Evolutionary conservation across 805 yeast species (phyloP), one percentile per base, ranked within the genome.

Genomic region (Diddensiella caesifluorescens): DNA sequence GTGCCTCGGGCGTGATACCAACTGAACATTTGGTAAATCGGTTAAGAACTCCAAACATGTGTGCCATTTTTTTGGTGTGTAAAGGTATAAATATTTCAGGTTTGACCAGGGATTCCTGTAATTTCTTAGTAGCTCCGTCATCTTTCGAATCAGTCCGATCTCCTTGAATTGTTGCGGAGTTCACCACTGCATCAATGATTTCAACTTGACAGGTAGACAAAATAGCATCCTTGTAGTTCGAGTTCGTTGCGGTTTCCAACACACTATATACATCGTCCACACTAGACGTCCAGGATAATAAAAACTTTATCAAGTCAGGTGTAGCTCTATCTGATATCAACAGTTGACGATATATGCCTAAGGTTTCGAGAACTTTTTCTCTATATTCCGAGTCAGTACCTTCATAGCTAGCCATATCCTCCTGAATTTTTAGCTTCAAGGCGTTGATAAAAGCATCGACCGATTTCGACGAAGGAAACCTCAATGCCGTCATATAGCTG

Each of bases 211-310:
- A 57, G n/a, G 35, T 33, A 6, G 43, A 35, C 20, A 50, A 47
- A 10, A 60, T 52, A 9, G 44, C 50, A n/a, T 33, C 35, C 7
- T 47, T 28, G 27, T 45, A 34, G 15, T 39, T 26, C 2, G 58
- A 44, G 10, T 43, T 29, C 19, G 48, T 47, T 5, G 54, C 53
- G 2, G 42, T 21, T 5, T 45, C 49, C 9, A 59, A 41, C 23
- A 59, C 44, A n/a, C 48, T 43, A 48, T 52, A 49, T 4, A 59
- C 49, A 20, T 60, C 64, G 7, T 42, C 53, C 16, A 32, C 28
- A 6, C 46, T 34, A n/a, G 30, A 27, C 6, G 50, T 42, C 51
- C 54, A 51, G n/a, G 48, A 42, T 15, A 59, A 45, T 35, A 59
- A 39, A 31, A 59, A 59, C 32, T 46, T 39, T 16, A 55, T 45